A percentile compares a stretch with the other conserved stretches of the same genome.
These are phyloP conservation scores for Lycium barbarum DNA, from an alignment of 257 asterid genomes.

Conservation along the genomic window DNA sequence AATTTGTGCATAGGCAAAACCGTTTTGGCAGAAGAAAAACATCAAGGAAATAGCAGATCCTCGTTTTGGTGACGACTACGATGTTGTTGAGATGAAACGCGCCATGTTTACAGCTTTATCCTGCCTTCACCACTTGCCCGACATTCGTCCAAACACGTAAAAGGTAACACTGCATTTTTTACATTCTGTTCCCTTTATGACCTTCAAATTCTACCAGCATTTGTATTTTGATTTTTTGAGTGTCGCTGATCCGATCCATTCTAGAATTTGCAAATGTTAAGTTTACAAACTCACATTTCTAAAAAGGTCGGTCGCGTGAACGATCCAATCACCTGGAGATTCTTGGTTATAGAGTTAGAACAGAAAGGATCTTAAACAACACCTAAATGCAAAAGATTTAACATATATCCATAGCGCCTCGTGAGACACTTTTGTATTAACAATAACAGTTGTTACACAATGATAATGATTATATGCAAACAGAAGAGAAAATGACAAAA, in stretches of 20 bases:
- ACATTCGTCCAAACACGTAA: slow-evolving; percentile 82
- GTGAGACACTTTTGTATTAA: background rate
- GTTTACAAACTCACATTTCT: background rate
- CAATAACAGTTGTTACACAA: background rate
- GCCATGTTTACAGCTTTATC: slow-evolving; percentile 75
- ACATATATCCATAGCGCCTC: background rate
- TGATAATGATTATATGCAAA: background rate
- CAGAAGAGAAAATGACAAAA: too few species aligned
- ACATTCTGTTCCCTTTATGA: background rate
- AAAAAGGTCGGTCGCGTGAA: background rate
- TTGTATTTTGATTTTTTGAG: background rate
- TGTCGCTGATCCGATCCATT: background rate
- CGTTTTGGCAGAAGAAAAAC: slow-evolving; percentile 65
- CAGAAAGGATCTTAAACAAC: background rate
- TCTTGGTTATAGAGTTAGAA: background rate
- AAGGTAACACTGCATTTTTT: slow-evolving; percentile 47
- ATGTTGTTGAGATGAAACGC: slow-evolving; percentile 66
- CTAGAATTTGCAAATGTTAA: background rate
- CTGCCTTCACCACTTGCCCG: slow-evolving; percentile 85
- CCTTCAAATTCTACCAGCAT: background rate
- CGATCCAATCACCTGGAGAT: background rate
- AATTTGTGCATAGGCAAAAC: slow-evolving; percentile 70
- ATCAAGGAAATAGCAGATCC: slow-evolving; percentile 82
- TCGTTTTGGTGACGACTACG: slow-evolving; percentile 56
- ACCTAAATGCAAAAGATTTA: background rate